Evolutionary conservation across 306 rosid genomes (phyloP).

Genomic region (Cyclanthera cordifolia): DNA sequence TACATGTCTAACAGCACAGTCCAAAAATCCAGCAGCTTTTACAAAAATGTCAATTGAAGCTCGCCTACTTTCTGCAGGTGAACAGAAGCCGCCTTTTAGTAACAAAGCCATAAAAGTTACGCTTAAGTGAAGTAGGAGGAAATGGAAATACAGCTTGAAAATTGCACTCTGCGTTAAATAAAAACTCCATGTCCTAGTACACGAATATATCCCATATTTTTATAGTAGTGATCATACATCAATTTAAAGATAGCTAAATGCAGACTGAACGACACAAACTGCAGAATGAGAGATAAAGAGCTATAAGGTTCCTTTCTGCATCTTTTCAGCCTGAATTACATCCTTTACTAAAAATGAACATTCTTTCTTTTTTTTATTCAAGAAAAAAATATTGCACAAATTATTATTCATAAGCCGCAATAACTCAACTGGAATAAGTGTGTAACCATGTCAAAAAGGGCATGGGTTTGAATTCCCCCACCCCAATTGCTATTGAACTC

Average conservation of each 20-base stretch:
- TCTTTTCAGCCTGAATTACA: neutral
- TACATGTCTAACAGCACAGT: slow-evolving; percentile 86
- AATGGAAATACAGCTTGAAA: too few species aligned
- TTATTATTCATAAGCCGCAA: neutral
- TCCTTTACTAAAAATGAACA: neutral
- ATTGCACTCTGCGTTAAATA: neutral
- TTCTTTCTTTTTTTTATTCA: neutral
- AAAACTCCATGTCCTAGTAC: neutral
- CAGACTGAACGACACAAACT: neutral
- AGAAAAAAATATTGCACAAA: neutral
- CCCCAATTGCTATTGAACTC: too few species aligned
- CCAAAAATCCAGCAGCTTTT: slow-evolving; percentile 89
- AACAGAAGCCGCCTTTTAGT: slow-evolving; percentile 13
- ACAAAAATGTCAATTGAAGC: slow-evolving; percentile 73
- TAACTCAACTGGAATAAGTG: too few species aligned
- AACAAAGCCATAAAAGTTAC: neutral
- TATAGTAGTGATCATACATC: neutral
- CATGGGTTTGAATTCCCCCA: too few species aligned
- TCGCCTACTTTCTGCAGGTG: slow-evolving; percentile 63
- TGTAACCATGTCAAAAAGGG: too few species aligned
- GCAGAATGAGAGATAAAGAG: neutral
- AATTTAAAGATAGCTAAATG: neutral
- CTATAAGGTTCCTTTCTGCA: neutral
- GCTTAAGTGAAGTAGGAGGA: neutral
- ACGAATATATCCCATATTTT: neutral